Evolutionary conservation across 371 early-diverging fungal genomes (phyloP), one percentile per base, ranked within the genome.

Genomic region (Mortierella sp.): DNA sequence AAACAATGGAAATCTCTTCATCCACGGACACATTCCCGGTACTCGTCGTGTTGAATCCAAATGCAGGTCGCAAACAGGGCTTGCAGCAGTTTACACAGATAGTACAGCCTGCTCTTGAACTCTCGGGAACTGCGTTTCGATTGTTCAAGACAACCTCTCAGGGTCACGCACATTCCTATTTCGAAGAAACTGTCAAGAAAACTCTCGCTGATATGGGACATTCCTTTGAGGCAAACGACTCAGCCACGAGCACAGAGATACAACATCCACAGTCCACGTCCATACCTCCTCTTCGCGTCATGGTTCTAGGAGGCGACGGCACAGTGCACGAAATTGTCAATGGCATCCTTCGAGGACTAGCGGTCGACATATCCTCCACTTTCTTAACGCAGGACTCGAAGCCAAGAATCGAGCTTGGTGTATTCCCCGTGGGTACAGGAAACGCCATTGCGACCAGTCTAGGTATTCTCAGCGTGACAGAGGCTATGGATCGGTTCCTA

Each of bases 371-470:
- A 0, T 30, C 39, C n/a, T 37, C 0, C 47, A 30, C 21, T n/a
- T n/a, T n/a, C n/a, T n/a, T n/a, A n/a, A n/a, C n/a, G n/a, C n/a
- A n/a, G n/a, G 44, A 7, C 1, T 52, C 34, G 24, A 19, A 34
- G 3, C 67, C 56, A 8, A 56, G 34, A 21, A 15, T 72, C 19
- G 54, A 62, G 44, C 24, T 72, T 24, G 56, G 44, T 0, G 48
- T 72, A 19, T 12, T 66, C 15, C 72, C 72, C 8, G 11, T 37
- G 0, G 72, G 72, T 3, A 72, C 67, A 21, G 72, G 72, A 15
- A 72, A 72, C 28, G 60, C 72, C 27, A 72, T 72, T 11, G 61
- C 72, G 3, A 66, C 72, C 24, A 72, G 72, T 31, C 58, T 66
- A 23, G 67, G 62, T 17, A 49, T 66, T 23, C 24, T 26, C 6